Evolutionary conservation across 169 alveolate species (phyloP).

Genomic region (Cryptosporidium xiaoi): DNA sequence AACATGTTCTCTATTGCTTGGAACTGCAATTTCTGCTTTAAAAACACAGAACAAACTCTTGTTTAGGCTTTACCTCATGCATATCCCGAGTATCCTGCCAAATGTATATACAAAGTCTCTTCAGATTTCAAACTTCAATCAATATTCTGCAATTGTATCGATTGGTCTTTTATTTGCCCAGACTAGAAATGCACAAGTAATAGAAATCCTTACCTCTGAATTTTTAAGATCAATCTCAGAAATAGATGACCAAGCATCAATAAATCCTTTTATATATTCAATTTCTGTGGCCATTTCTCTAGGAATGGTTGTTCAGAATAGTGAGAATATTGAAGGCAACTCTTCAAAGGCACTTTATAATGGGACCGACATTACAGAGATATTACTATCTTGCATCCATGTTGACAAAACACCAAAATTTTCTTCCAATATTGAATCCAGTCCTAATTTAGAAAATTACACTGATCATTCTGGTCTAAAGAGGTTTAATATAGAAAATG

Average conservation of each 20-base stretch:
- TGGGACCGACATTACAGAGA: conserved; percentile 1
- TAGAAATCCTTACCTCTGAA: conserved; percentile 45
- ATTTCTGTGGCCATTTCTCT: conserved; percentile 58
- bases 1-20: conserved; percentile 38
- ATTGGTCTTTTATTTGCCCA: conserved; percentile 62
- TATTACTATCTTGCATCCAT: conserved; percentile 25
- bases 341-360: neutral
- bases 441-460: conserved; percentile 51
- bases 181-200: conserved; percentile 28
- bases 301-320: conserved; percentile 46
- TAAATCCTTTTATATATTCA: conserved; percentile 28
- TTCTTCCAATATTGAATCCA: conserved; percentile 39
- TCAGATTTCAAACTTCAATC: conserved; percentile 48
- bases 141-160: conserved; percentile 50
- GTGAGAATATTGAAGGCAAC: neutral
- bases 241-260: conserved; percentile 60
- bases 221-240: conserved; percentile 54
- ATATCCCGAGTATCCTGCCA: conserved; percentile 65
- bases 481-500: conserved; percentile 10
- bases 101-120: conserved; percentile 62
- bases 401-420: conserved; percentile 18
- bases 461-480: conserved; percentile 30
- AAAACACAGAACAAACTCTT: conserved; percentile 38
- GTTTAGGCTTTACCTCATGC: conserved; percentile 52
- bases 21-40: conserved; percentile 56